These are phyloP conservation scores for Linum tenue DNA, from an alignment of 345 rosid genomes.

Conservation along the genomic window DNA sequence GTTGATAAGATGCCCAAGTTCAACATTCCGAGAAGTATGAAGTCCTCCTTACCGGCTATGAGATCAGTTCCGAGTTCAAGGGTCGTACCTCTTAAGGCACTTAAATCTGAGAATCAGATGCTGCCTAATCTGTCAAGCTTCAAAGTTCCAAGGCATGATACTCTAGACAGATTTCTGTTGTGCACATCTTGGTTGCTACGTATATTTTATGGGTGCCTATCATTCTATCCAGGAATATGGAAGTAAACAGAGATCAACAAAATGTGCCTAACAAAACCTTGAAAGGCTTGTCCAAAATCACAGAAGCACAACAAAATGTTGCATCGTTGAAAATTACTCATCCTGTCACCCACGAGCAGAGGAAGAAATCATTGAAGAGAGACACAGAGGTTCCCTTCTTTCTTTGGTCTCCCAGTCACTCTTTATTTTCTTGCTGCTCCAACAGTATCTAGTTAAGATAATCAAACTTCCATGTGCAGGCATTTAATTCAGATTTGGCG, in stretches of 20 bases:
- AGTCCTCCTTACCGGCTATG: constrained; percentile 20
- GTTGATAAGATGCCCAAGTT: constrained; percentile 31
- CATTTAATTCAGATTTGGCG: constrained; percentile 22
- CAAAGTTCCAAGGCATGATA: constrained; percentile 36
- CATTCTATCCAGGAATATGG: constrained; percentile 33
- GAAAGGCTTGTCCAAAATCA: constrained; percentile 25
- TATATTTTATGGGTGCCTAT: constrained; percentile 5
- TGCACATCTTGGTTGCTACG: constrained; percentile 2
- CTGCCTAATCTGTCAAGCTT: constrained; percentile 34
- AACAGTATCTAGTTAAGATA: not conserved
- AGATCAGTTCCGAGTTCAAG: constrained; percentile 29
- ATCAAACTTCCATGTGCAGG: constrained; percentile 32
- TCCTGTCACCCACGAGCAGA: constrained; percentile 28
- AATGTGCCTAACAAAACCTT: constrained; percentile 24
- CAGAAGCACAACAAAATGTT: constrained; percentile 19
- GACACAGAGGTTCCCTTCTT: constrained; percentile 52
- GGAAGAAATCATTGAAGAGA: constrained; percentile 51
- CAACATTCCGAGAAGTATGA: constrained; percentile 9
- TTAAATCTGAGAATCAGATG: constrained; percentile 33
- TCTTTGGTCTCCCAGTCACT: constrained; percentile 3
- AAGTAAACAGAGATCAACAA: constrained; percentile 28
- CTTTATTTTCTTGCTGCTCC: not conserved
- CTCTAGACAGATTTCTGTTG: not conserved
- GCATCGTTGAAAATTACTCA: constrained; percentile 14
- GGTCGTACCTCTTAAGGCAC: constrained; percentile 30